Conservation (phyloP, 2,329 filamentous ascomycete species). For the Xylaria arbuscula region DNA sequence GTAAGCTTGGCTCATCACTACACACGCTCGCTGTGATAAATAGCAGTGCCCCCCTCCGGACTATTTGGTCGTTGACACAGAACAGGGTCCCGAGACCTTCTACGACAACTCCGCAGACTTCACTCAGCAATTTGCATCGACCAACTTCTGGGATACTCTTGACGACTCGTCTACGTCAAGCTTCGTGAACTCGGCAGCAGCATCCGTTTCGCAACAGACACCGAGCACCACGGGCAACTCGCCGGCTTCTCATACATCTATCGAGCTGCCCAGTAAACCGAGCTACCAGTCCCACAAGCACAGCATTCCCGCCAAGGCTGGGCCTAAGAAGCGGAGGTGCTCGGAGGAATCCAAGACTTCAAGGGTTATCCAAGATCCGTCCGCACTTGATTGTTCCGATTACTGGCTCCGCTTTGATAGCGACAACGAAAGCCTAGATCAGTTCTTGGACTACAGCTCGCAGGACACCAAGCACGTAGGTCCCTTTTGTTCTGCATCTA, state of each 20-base stretch:
- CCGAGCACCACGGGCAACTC: constrained; percentile 46
- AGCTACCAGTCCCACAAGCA: constrained; percentile 46
- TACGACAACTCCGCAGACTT: constrained; percentile 50
- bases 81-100: constrained; percentile 48
- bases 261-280: constrained; percentile 41
- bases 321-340: constrained; percentile 48
- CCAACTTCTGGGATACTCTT: constrained; percentile 51
- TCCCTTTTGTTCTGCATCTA: constrained; percentile 36
- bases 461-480: constrained; percentile 45
- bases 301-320: constrained; percentile 44
- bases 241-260: constrained; percentile 45
- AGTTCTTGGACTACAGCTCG: constrained; percentile 39
- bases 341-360: constrained; percentile 45
- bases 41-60: constrained; percentile 3
- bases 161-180: constrained; percentile 49
- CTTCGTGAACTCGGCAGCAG: constrained; percentile 46
- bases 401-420: constrained; percentile 54
- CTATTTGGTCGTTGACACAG: constrained; percentile 34
- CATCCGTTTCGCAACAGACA: constrained; percentile 46
- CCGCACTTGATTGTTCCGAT: constrained; percentile 51
- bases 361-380: constrained; percentile 46
- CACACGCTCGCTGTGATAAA: constrained; percentile 1
- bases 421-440: constrained; percentile 50
- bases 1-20: constrained; percentile 41
- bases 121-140: constrained; percentile 48